Evolutionary conservation across 2,329 filamentous ascomycete species (phyloP).

Genomic region (Arthrobotrys sphaeroides): DNA sequence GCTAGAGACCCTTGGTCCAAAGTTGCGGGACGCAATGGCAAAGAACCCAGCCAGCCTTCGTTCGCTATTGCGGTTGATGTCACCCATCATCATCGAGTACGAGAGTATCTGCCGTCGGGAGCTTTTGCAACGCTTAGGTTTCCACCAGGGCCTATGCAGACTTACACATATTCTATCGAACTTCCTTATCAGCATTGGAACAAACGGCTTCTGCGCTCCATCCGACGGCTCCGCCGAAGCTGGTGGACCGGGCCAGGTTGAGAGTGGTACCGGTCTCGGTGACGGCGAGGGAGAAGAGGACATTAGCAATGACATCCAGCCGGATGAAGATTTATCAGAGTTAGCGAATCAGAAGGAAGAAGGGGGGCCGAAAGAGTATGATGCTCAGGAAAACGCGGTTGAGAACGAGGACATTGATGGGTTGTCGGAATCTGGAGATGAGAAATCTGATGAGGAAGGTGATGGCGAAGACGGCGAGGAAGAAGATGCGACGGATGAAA

Average conservation of each 20-base stretch:
- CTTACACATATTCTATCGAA: constrained; percentile 79
- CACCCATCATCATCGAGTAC: constrained; percentile 81
- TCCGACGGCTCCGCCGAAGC: constrained; percentile 79
- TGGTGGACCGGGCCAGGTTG: constrained; percentile 67
- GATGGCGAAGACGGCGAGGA: constrained; percentile 71
- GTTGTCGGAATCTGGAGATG: constrained; percentile 71
- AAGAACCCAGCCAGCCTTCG: background rate
- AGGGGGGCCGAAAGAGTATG: constrained; percentile 68
- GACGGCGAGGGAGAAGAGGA: constrained; percentile 96
- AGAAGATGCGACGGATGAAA: constrained; percentile 82
- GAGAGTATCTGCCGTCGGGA: constrained; percentile 69
- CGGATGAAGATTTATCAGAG: constrained; percentile 92
- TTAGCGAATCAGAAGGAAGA: constrained; percentile 77
- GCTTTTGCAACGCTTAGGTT: constrained; percentile 68
- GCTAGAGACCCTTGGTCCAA: constrained; percentile 10
- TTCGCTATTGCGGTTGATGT: constrained; percentile 61
- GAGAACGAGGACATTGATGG: constrained; percentile 95
- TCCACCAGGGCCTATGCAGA: constrained; percentile 77
- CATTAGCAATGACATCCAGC: constrained; percentile 94
- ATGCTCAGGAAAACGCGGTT: constrained; percentile 84
- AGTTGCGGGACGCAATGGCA: background rate
- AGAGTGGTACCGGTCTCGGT: constrained; percentile 90
- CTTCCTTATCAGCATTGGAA: constrained; percentile 79
- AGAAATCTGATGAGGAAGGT: constrained; percentile 69
- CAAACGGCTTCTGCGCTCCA: constrained; percentile 90